Evolutionary conservation across 2,329 filamentous ascomycete species (phyloP), one percentile per base, ranked within the genome.

Genomic region (Monilinia polystroma): DNA sequence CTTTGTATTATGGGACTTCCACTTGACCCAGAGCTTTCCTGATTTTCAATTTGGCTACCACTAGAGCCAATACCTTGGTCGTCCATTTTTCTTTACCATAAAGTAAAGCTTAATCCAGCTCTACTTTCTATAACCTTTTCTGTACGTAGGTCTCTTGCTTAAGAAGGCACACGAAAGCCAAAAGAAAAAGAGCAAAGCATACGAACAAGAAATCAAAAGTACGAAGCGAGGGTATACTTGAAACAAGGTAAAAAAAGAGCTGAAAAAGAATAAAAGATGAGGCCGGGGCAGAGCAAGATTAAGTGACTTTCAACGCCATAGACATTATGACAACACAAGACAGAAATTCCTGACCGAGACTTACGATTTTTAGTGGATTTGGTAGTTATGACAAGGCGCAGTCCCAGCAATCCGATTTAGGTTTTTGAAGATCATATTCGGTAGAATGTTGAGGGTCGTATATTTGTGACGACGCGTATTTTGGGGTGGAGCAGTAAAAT

Each of bases 401-500:
- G 63, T 65, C 63, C 63, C 23, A 49, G 63, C 14, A 65, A 38
- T 14, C 20, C 20, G 45, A 64, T 47, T 47, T 45, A 64, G 29
- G 52, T 35, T 64, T 32, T 47, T 43, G 29, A 43, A 56, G 38
- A 56, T 55, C 51, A 47, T 23, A 35, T 32, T 57, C 38, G 32
- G 62, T 55, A 64, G 35, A 53, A 29, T 26, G 8, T 41, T 41
- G 59, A 63, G 32, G 32, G 38, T 63, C 47, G 49, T 63, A 63
- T 63, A 63, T 58, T 56, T 64, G 63, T 64, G 63, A 64, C 63
- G 41, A 57, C 41, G 63, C 63, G 29, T 64, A 54, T 45, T 41
- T 45, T 35, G 35, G 2, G 26, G 49, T 47, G 60, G 59, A 54
- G 47, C 23, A 38, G 12, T 54, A 26, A 54, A 29, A 35, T 57